Evolutionary conservation across 139 green algal genomes (phyloP), one percentile per base, ranked within the genome.

Genomic region (Medakamo hakoo): DNA sequence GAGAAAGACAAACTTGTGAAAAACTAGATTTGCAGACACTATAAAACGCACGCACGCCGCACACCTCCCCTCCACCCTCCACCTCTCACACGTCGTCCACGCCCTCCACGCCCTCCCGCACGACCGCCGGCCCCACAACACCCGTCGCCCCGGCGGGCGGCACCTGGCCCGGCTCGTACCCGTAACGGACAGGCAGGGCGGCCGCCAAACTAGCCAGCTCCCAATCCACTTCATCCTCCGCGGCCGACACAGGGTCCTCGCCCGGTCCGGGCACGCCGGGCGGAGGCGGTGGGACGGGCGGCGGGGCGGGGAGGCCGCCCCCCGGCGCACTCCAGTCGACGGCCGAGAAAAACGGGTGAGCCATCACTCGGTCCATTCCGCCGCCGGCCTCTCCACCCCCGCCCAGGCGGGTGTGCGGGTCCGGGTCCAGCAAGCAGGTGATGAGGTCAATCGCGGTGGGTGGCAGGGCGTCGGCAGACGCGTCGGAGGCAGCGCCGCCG

Each of bases 161-260:
- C n/a, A n/a, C n/a, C n/a, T n/a, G n/a, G n/a, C n/a, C n/a, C n/a
- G n/a, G n/a, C n/a, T n/a, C n/a, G n/a, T n/a, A n/a, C n/a, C n/a
- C n/a, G n/a, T n/a, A 9, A 52, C 40, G 20, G 55, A 68, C 29
- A 21, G 64, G 57, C 57, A 69, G 57, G 2, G 64, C 57, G 3
- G 57, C 32, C 18, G 48, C 22, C 30, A 70, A 18, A 22, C 63
- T 68, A 23, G 60, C 32, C 32, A 69, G 27, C 27, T 67, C 64
- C 69, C 69, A 74, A 28, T 74, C 64, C 27, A 68, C 23, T 20
- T 57, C 69, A 14, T 68, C 64, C 22, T 67, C 64, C 4, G 63
- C 59, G 3, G 48, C 32, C n/a, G 18, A n/a, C 3, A 2, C 22
- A 22, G n/a, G n/a, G n/a, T n/a, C n/a, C n/a, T n/a, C n/a, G n/a